These are phyloP conservation scores for Gynochthodes officinalis DNA, from an alignment of 257 asterid genomes.

Conservation along the genomic window DNA sequence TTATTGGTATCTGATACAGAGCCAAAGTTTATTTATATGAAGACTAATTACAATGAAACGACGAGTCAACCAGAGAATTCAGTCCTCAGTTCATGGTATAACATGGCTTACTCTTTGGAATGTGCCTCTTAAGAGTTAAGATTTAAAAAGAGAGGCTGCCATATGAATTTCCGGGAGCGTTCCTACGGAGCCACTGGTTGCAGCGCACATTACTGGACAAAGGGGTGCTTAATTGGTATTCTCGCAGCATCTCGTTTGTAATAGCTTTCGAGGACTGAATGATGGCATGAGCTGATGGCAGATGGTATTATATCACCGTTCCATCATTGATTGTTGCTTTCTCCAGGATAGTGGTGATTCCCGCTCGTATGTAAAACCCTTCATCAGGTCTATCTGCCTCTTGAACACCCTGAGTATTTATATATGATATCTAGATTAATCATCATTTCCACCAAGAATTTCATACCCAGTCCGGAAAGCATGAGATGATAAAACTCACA, in stretches of 20 bases:
- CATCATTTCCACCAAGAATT: background rate
- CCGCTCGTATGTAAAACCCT: constrained; percentile 85
- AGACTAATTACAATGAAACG: background rate
- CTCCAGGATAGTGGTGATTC: constrained; percentile 63
- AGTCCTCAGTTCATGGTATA: background rate
- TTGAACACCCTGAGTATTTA: constrained; percentile 56
- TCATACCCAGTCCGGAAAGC: background rate
- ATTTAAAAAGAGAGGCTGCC: background rate
- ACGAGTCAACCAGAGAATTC: background rate
- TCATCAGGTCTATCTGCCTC: constrained; percentile 76
- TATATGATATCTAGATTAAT: background rate
- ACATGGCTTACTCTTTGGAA: background rate
- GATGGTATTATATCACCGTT: constrained; percentile 44
- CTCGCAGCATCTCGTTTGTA: background rate
- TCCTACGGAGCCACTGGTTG: background rate
- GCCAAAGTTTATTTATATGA: background rate
- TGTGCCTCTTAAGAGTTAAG: background rate
- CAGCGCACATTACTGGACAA: background rate
- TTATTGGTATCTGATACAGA: background rate
- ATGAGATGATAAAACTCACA: constrained; percentile 40
- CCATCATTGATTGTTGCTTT: constrained; percentile 82
- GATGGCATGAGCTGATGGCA: too few relatives aligned
- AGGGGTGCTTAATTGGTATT: background rate
- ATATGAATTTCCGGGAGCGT: background rate
- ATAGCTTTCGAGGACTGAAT: background rate